Evolutionary conservation across 108 stramenopile genomes (phyloP), one percentile per base, ranked within the genome.

Genomic region (Pseudonitzschia pungens): DNA sequence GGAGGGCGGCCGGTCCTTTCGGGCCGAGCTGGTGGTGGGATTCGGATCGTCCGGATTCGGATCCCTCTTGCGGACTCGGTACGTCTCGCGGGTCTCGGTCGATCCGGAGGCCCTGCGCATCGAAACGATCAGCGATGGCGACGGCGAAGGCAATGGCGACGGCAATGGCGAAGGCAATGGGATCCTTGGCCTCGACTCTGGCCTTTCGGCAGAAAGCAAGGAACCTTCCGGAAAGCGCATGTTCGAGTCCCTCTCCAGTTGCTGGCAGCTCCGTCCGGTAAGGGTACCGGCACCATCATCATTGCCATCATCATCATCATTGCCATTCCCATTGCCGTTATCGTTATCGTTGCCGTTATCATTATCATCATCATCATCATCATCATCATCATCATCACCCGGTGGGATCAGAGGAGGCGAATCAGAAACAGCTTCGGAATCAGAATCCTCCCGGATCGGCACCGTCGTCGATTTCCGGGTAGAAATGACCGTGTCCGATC

Each of bases 1-100:
- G 15, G 0, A 58, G 15, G 57, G 57, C 3, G 57, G 57, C 21
- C 57, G 57, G 16, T 31, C 10, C 16, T 58, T 58, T 58, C 15
- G 27, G 16, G 57, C 57, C 15, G 57, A 58, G 29, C 57, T 58
- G 57, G 57, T 27, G 26, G 57, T 58, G 2, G 57, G 57, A 26
- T 58, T 58, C 26, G 57, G 57, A 10, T 18, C 18, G 15, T 18
- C 18, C 0, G 4, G 0, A 0, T 16, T 16, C 28, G 15, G 24
- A 22, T 58, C 29, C 8, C 7, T 58, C 10, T 58, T 58, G 6
- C 26, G 27, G 29, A 58, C 57, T 3, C 21, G 7, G 29, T 58
- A 58, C 27, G 15, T 58, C 8, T 58, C 57, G 8, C 4, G 28
- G 27, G 57, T 58, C 7, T 31, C 9, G 26, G 57, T 58, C 28